Conservation (phyloP, 2,329 filamentous ascomycete species). For the Truncatella angustata region DNA sequence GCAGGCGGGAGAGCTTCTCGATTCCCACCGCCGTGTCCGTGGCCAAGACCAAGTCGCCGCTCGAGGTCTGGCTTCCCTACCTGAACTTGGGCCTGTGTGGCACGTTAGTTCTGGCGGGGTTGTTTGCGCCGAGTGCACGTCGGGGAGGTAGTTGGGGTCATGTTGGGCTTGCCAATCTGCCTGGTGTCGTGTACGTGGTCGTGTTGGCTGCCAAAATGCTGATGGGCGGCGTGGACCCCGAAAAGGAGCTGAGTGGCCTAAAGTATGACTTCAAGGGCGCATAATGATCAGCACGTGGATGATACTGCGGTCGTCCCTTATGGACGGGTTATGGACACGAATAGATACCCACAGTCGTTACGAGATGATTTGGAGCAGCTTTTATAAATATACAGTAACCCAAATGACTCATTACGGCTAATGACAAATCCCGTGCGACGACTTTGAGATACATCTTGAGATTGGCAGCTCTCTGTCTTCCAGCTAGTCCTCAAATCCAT, state of each 20-base stretch:
- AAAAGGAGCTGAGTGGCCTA: slow-evolving; percentile 58
- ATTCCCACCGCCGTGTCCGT: background rate
- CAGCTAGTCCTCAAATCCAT: too few species aligned
- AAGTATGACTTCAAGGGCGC: slow-evolving; percentile 69
- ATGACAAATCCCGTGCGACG: too few species aligned
- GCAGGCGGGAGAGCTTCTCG: slow-evolving; percentile 6
- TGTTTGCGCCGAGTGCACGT: slow-evolving; percentile 27
- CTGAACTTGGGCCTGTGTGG: slow-evolving; percentile 58
- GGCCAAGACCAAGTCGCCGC: slow-evolving; percentile 35
- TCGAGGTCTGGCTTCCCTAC: slow-evolving; percentile 58
- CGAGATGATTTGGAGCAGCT: too few species aligned
- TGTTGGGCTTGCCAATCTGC: slow-evolving; percentile 49
- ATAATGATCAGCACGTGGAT: slow-evolving; percentile 28
- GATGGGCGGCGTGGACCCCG: slow-evolving; percentile 68
- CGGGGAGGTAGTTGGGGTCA: slow-evolving; percentile 23
- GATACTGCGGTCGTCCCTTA: too few species aligned
- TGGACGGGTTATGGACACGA: background rate
- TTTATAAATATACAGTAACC: too few species aligned
- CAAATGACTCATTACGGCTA: too few species aligned
- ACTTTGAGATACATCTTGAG: too few species aligned
- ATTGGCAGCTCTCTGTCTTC: too few species aligned
- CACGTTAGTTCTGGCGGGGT: slow-evolving; percentile 47
- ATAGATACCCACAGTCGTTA: too few species aligned
- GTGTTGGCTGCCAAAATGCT: slow-evolving; percentile 62
- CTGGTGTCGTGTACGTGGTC: slow-evolving; percentile 58